Evolutionary conservation across 2,329 filamentous ascomycete genomes (phyloP).

Genomic region (Pseudogymnoascus sp.): DNA sequence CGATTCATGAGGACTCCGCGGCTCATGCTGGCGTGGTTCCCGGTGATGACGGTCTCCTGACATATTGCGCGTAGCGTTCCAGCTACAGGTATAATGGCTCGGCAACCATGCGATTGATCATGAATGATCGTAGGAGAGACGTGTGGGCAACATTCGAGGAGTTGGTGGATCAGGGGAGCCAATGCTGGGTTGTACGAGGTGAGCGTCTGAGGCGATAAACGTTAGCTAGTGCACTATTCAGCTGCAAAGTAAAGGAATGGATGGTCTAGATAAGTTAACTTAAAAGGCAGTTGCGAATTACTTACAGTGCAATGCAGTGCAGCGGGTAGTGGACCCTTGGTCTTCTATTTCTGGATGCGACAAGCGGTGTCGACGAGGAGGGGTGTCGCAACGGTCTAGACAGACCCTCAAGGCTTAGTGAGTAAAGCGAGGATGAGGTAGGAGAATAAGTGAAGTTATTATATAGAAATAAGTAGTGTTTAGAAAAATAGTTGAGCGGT

Average conservation of each 20-base stretch:
- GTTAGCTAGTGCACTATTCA: not conserved
- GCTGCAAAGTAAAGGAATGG: not conserved
- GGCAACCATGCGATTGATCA: not conserved
- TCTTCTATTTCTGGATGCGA: not conserved
- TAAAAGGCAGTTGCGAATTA: not conserved
- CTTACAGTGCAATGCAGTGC: not conserved
- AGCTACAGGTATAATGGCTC: not conserved
- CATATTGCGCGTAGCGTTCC: not conserved
- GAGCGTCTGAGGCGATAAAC: not conserved
- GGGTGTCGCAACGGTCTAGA: not conserved
- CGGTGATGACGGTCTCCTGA: not conserved
- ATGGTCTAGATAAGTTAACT: not conserved
- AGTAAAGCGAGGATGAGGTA: not conserved
- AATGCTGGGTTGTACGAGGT: not conserved
- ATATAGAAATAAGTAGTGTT: not conserved
- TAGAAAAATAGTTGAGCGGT: not conserved
- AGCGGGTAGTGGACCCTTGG: not conserved
- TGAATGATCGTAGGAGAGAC: not conserved
- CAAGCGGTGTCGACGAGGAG: not conserved
- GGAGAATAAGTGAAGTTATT: not conserved
- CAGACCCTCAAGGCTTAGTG: not conserved
- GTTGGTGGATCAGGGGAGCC: not conserved
- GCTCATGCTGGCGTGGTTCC: not conserved
- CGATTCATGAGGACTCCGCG: not conserved
- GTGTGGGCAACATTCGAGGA: not conserved